These are phyloP conservation scores for Dactylella cylindrospora DNA, from an alignment of 2,329 filamentous ascomycete genomes.

Conservation along the genomic window DNA sequence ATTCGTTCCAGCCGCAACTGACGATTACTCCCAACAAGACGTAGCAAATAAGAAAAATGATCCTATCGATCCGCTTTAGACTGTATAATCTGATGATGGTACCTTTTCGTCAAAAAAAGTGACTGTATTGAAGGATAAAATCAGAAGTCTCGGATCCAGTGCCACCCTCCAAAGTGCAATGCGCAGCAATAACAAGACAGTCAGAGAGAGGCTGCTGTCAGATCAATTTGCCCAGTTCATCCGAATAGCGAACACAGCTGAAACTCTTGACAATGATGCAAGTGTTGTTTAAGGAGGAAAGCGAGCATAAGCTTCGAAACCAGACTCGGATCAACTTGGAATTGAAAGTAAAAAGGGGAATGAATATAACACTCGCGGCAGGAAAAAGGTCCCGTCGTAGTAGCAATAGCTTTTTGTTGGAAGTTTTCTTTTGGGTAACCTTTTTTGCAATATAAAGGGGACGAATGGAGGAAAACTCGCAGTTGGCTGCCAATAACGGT, in stretches of 20 bases:
- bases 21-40: too few species aligned
- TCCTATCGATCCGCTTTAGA: constrained; percentile 19
- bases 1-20: constrained; percentile 32
- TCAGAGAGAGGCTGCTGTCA: constrained; percentile 31
- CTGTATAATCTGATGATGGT: too few species aligned
- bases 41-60: not conserved
- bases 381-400: too few species aligned
- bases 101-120: too few species aligned
- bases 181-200: constrained; percentile 9
- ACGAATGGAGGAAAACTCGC: too few species aligned
- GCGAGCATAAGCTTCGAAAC: not conserved
- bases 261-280: constrained; percentile 10
- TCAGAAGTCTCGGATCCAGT: constrained; percentile 13
- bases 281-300: not conserved
- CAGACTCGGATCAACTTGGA: too few species aligned
- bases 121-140: constrained; percentile 1
- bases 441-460: too few species aligned
- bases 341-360: too few species aligned
- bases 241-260: constrained; percentile 20
- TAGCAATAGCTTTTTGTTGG: too few species aligned
- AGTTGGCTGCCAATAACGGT: not conserved
- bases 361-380: too few species aligned
- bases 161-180: constrained; percentile 17
- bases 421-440: too few species aligned
- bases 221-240: constrained; percentile 26